Base-by-base conservation (phyloP, 495 filamentous ascomycete genomes). In the Hypoxylon rickii region DNA sequence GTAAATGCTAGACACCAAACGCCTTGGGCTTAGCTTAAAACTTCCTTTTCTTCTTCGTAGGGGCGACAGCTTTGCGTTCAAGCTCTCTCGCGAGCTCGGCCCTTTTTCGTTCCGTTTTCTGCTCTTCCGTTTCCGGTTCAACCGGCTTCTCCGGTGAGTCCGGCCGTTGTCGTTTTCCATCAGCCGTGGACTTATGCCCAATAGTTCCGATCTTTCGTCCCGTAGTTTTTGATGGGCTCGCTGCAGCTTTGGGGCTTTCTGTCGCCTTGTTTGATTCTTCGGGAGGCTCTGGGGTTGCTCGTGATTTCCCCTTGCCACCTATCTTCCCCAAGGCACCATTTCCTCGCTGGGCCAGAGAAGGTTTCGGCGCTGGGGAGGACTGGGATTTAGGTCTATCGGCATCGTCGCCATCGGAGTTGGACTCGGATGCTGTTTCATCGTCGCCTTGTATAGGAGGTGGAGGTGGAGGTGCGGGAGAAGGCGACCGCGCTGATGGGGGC, bases 41-140 rank as follows among this genome's bases (percentile, higher is more conserved):
- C 46, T 79, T 86, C 44, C 86, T 76, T 66, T 88, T 91, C 72
- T 82, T 83, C 72, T 87, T 89, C 66, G 79, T 82, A 10, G 78
- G 77, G 6, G 78, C 81, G 16, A 84, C 81, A n/a, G 76, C 79
- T 59, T 84, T 85, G 58, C 67, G 78, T 53, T 85, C 83, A n/a
- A 89, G 70, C 42, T 88, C 80, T 42, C 77, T 76, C 59, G 87
- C 84, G 46, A 90, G 62, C 58, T 86, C 80, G 39, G 79, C 78
- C 17, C 87, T 76, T 58, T 82, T 89, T 46, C 81, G 79, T 48
- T 86, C 76, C 3, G 85, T 83, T 44, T 76, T 80, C 61, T 89
- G 82, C 43, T 79, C 54, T 5, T 65, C 66, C 8, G 63, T 64
- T 41, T 69, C 64, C 13, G 45, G 17, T 50, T 64, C 55, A 31